Base-by-base conservation (phyloP, 495 filamentous ascomycete genomes). In the Aspergillus avenaceus region DNA sequence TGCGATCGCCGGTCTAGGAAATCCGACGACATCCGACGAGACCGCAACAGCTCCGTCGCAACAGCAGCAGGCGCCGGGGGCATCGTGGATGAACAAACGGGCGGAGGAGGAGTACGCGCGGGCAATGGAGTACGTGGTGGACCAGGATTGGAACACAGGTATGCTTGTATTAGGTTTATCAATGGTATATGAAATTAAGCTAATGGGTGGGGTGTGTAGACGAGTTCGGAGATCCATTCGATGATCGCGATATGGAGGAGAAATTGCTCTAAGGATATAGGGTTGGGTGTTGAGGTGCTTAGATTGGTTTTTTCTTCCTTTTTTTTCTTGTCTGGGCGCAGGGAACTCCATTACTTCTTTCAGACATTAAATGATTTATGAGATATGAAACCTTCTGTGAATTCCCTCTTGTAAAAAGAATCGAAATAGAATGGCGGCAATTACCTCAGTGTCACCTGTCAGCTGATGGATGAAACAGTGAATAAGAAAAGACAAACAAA, bases 71-170 rank as follows among this genome's bases (percentile, higher is more conserved):
- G 45, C 48, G 43, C 37, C 73, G 12, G 71, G 78, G 7, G 72
- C 66, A 19, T 66, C 70, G 38, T 86, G 84, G 85, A 77, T 76
- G 58, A 83, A 72, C 45, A 77, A 77, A 55, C 78, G 77, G 46
- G 74, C 79, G 0, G 71, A 76, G 54, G 84, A 88, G 16, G 87
- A 90, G 37, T 82, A 77, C 47, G 65, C 75, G 36, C 62, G 72
- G 27, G 75, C 73, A 21, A 62, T 68, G 72, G 74, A 73, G 46
- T 63, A 60, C 56, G 62, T 80, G 27, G 50, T 78, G 21, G 74
- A 80, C 52, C 67, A 64, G 52, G 68, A 74, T 29, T 79, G 78
- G 34, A 78, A 51, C 49, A 52, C 77, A 43, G 44, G 77, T 79
- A 18, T 43, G 56, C 50, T 11, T 41, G 18, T 24, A 16, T 38